Percentiles rank a stretch among this genome's conserved stretches.
phyloP scores from a whole-genome alignment of 192 early-diverging fungal genomes.

The Umbelopsis vinacea region DNA sequence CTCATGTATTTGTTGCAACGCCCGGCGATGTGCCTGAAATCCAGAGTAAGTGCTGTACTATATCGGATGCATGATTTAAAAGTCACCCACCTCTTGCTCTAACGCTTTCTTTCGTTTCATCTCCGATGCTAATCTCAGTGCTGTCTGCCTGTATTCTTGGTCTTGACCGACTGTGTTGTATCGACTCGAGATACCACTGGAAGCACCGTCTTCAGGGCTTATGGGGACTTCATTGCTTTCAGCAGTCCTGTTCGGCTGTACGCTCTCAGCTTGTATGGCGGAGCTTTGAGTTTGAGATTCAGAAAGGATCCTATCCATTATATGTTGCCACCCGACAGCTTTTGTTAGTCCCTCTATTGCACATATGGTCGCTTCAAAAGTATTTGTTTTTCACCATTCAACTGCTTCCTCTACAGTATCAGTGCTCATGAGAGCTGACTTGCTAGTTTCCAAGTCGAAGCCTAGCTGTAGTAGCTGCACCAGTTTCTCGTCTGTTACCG shows the following conservation, averaged over 20 bases:
- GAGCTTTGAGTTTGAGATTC: neutral
- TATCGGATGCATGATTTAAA: neutral
- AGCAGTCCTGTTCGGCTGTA: neutral
- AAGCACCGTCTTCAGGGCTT: neutral
- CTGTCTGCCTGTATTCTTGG: neutral
- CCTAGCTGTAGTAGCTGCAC: constrained; percentile 6
- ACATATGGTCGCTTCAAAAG: neutral
- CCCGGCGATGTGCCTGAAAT: constrained; percentile 3
- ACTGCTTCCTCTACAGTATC: constrained; percentile 3
- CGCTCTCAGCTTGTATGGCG: neutral
- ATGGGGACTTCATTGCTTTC: neutral
- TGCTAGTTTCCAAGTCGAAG: constrained; percentile 11
- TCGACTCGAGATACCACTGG: neutral
- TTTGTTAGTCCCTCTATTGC: too few species aligned
- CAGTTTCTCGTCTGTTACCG: constrained; percentile 3
- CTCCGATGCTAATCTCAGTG: neutral
- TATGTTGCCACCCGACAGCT: too few species aligned
- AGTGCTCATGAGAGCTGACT: neutral
- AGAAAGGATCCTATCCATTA: neutral
- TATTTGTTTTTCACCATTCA: neutral
- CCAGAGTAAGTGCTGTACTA: neutral
- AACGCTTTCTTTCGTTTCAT: constrained; percentile 3
- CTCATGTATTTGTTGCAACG: constrained; percentile 2
- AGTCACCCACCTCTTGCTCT: constrained; percentile 3
- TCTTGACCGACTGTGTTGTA: neutral